Percentiles rank a stretch among this genome's conserved stretches.
These are phyloP conservation scores for Anastatica hierochuntica DNA, from an alignment of 345 rosid genomes.

Conservation along the genomic window DNA sequence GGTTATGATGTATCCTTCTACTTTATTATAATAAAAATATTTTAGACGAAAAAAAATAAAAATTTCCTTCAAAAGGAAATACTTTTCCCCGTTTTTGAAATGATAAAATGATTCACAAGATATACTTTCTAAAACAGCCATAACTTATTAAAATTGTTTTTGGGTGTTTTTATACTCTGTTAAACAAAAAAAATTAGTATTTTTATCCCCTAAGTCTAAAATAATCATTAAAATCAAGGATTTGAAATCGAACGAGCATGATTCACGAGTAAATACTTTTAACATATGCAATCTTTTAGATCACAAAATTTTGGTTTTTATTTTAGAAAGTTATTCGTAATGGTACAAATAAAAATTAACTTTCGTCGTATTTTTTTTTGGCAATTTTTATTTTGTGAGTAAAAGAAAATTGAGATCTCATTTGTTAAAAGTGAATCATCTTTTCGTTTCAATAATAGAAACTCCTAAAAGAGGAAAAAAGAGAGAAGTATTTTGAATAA, in stretches of 20 bases:
- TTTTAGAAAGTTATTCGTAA: background rate
- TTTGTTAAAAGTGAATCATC: background rate
- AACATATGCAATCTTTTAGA: background rate
- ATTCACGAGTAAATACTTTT: background rate
- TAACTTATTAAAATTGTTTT: no score
- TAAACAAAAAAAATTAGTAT: no score
- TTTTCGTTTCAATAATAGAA: no score
- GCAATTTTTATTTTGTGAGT: background rate
- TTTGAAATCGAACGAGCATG: background rate
- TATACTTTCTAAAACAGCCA: background rate
- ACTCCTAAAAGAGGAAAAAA: no score
- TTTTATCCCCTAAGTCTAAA: no score
- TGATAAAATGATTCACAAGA: background rate
- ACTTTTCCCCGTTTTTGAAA: background rate
- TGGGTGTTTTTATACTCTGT: no score
- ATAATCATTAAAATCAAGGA: background rate
- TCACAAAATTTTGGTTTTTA: background rate
- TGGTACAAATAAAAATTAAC: background rate
- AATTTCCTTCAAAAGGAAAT: background rate
- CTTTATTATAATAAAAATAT: no score
- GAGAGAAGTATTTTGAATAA: no score
- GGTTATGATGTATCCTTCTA: no score
- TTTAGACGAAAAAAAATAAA: no score
- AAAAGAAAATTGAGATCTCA: background rate
- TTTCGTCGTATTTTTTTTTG: background rate